Base-by-base conservation (phyloP, 2,329 filamentous ascomycete genomes). In the Ilyonectria mors-panacis region DNA sequence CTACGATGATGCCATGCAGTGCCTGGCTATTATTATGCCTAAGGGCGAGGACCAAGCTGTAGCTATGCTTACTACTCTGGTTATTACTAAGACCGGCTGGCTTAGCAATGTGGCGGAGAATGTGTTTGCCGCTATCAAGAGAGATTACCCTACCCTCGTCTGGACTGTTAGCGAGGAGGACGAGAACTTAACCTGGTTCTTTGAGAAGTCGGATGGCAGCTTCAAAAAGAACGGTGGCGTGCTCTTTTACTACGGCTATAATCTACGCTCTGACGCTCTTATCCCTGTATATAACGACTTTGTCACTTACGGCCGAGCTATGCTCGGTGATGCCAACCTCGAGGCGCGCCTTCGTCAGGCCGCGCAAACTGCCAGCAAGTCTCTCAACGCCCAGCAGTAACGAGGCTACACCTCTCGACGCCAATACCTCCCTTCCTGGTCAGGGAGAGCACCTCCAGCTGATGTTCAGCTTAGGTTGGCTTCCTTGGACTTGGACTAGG, bases 171-270 rank as follows among this genome's bases (percentile, higher is more conserved):
- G 93, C 84, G 92, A 95, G 78, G 92, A 97, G 73, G 95, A 98
- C 76, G 95, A 98, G 87, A 98, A 98, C 81, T 86, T 98, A 75
- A 95, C 94, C 13, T 98, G 95, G 96, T 98, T 98, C 86, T 97
- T 97, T 75, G 95, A 97, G 82, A 97, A 97, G 87, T 92, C 95
- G 10, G 94, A 98, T 75, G 95, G 95, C 63, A 97, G 94, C 81
- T 88, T 98, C 75, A 93, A 92, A 70, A 90, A 91, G 62, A 91
- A 94, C 73, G 94, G 94, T 65, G 93, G 94, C 77, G 94, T 98
- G 42, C 91, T 98, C 77, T 98, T 98, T 86, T 98, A 95, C 93
- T 97, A 97, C 80, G 94, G 95, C 58, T 90, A 95, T 66, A 93
- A 96, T 72, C 91, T 91, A 59, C 90, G 92, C 35, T 91, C 94